Base-by-base conservation (phyloP, 768 basidiomycete species). In the Suillus ampliporus region DNA sequence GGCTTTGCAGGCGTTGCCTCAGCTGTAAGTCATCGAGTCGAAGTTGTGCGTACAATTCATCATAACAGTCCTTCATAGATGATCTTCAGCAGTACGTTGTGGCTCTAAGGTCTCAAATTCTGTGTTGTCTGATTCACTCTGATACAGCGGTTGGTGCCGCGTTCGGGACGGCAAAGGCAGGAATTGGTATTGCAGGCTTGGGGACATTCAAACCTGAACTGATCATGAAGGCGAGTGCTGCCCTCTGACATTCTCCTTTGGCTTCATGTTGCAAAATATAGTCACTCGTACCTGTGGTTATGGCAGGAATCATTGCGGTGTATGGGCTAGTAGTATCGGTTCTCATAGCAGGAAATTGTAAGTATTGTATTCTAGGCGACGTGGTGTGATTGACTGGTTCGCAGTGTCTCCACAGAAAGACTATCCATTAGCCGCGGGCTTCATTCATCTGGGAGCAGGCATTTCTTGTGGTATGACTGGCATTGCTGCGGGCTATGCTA, bases 261-360 rank as follows among this genome's bases (percentile, higher is more conserved):
- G 23, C 21, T 47, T 53, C n/a, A 44, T 51, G 46, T 26, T 28
- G 41, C 19, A 65, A 14, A 31, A 35, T 31, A 38, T 69, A 96
- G 94, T 96, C 94, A 17, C 83, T 97, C 58, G 95, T 98, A 66
- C 96, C 96, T 5, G 95, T 97, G 40, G 95, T 99, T 76, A 97
- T 98, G 95, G 92, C 94, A 62, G 95, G 96, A 79, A 97, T 97
- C 76, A 96, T 97, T 67, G 95, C 96, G 35, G 96, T 99, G 41
- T 99, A 98, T 72, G 96, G 96, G 9, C 84, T 99, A 46, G 97
- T 99, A 10, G 96, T 98, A 15, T 92, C 94, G 4, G 96, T 98
- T 35, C 85, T 99, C 61, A 97, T 97, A 64, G 84, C 91, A 19
- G 93, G 93, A 59, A 78, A 77, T 63, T 69, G 86, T 87, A 65